Base-by-base conservation (phyloP, 805 yeast species). In the Lachancea lanzarotensis region DNA sequence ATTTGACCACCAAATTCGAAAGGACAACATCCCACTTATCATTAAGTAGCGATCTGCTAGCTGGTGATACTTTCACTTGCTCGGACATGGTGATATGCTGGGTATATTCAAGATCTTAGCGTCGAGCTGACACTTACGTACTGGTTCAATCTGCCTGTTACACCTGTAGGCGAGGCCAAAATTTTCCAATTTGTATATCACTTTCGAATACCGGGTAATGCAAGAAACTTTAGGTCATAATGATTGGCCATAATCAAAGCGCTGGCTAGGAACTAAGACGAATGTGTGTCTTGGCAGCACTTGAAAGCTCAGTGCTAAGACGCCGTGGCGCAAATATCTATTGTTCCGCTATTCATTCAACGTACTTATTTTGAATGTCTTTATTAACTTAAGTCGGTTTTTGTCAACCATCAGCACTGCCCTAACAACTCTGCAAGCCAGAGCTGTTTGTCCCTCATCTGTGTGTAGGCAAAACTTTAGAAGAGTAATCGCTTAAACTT, bases 21-120 rank as follows among this genome's bases (percentile, higher is more conserved):
- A 93, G 74, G 43, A 90, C 97, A 53, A 89, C 85, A 68, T 93
- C 99, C 98, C 98, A 93, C 63, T 80, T 79, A 57, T 79, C 82
- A 59, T 80, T 79, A 54, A 79, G 68, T 54, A 80, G 75, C 56
- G 77, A 74, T 62, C 73, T 78, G 40, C 81, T 76, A 42, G 81
- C 70, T 27, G 73, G 60, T 48, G 69, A 59, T 27, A 47, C 42
- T 35, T 46, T 42, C 22, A 46, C 32, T 52, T 52, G 51, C 42
- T 57, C 55, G 33, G 61, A 48, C 61, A 57, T 57, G 13, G 20
- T n/a, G 42, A 19, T 12, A 32, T 42, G 17, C 18, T 26, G 35
- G 32, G 17, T 22, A 20, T 15, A 11, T 18, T 22, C 5, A 18
- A 17, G 26, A 18, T 35, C 15, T 12, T 19, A 8, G 11, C 26